phyloP scores from a whole-genome alignment of 2,329 filamentous ascomycete genomes.

The Alternaria postmessia region DNA sequence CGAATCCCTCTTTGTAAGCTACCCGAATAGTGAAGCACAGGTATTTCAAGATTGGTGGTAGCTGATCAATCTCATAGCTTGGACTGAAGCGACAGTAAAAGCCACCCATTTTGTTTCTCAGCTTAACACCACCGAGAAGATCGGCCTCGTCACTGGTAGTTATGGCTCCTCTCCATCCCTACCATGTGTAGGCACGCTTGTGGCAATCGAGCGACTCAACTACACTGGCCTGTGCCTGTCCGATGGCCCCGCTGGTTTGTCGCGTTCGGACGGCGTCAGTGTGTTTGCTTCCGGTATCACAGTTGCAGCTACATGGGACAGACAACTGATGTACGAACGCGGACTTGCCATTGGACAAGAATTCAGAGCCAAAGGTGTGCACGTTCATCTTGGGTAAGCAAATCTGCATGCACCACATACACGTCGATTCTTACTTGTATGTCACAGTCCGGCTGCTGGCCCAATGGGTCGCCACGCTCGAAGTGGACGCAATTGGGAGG shows the following conservation, averaged over 20 bases:
- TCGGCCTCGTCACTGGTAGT: not conserved
- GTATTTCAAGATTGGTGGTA: too few relatives aligned
- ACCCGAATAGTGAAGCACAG: too few relatives aligned
- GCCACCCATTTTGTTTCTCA: not conserved
- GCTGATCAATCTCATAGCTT: not conserved
- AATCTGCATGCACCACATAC: rapidly evolving
- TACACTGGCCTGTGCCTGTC: conserved; percentile 53
- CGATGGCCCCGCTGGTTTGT: conserved; percentile 50
- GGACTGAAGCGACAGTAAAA: not conserved
- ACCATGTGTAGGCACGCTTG: conserved; percentile 48
- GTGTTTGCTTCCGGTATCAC: conserved; percentile 50
- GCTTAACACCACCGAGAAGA: not conserved
- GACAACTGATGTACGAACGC: conserved; percentile 42
- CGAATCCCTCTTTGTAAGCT: too few relatives aligned
- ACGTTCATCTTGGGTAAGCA: not conserved
- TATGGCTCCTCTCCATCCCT: not conserved
- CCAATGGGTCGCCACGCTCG: conserved; percentile 51
- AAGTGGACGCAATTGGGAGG: conserved; percentile 57
- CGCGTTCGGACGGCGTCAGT: conserved; percentile 39
- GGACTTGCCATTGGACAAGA: conserved; percentile 44
- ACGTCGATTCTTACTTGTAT: too few relatives aligned
- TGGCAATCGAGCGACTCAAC: conserved; percentile 48
- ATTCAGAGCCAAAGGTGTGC: conserved; percentile 43
- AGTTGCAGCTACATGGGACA: conserved; percentile 54
- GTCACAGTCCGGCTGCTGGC: conserved; percentile 56